Percentiles rank a stretch among this genome's conserved stretches.
Conservation (phyloP, 129 eudicot species). For the Arctium lappa region DNA sequence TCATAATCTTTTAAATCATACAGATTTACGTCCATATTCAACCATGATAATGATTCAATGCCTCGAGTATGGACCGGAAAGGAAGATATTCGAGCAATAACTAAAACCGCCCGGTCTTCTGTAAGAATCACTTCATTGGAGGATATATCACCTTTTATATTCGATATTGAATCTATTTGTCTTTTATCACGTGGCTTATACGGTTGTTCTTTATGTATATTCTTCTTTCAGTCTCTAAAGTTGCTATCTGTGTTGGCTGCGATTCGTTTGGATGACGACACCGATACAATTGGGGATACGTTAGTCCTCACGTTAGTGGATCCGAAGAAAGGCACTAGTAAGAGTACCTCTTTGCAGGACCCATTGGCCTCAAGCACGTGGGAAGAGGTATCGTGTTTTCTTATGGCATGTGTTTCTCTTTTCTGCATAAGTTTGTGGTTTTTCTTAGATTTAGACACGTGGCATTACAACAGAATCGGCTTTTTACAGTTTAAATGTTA, state of each 20-base stretch:
- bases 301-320: slow-evolving; percentile 73
- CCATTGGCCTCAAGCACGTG: slow-evolving; percentile 97
- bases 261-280: slow-evolving; percentile 69
- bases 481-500: too few relatives aligned
- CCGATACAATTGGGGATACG: slow-evolving; percentile 70
- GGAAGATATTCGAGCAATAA: slow-evolving; percentile 92
- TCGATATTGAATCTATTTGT: neutral
- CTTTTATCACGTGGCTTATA: neutral
- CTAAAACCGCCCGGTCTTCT: slow-evolving; percentile 89
- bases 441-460: neutral
- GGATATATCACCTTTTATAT: neutral
- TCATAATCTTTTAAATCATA: neutral
- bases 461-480: neutral
- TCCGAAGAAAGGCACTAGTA: slow-evolving; percentile 42
- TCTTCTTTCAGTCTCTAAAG: slow-evolving; percentile 63
- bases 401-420: neutral
- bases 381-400: slow-evolving; percentile 56
- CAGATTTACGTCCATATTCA: slow-evolving; percentile 86
- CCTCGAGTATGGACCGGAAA: slow-evolving; percentile 99
- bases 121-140: slow-evolving; percentile 43
- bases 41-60: slow-evolving; percentile 92
- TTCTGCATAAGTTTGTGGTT: neutral
- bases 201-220: neutral
- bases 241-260: slow-evolving; percentile 82
- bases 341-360: slow-evolving; percentile 43